Evolutionary conservation across 2,329 filamentous ascomycete species (phyloP).

Genomic region (Pseudopyrenochaeta lycopersici): DNA sequence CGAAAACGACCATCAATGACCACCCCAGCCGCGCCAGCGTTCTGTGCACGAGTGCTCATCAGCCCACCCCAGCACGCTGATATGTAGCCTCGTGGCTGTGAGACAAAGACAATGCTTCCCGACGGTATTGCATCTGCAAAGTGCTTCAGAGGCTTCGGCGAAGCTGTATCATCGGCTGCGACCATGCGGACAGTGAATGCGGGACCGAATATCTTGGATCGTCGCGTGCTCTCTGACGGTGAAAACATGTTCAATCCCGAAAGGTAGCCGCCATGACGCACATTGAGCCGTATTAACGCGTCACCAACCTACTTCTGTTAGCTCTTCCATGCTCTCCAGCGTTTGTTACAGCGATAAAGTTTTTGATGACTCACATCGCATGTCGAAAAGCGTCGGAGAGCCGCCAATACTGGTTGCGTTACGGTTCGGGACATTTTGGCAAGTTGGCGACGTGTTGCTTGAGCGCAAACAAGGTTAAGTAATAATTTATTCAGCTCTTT

Average conservation of each 20-base stretch:
- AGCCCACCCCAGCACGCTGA: slow-evolving; percentile 64
- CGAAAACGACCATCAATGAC: slow-evolving; percentile 64
- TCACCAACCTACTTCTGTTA: slow-evolving; percentile 5
- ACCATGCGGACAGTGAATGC: slow-evolving; percentile 66
- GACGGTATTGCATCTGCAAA: slow-evolving; percentile 11
- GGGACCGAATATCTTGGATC: slow-evolving; percentile 63
- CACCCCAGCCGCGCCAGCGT: slow-evolving; percentile 57
- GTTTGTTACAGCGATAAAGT: too few relatives aligned
- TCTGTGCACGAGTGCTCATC: slow-evolving; percentile 61
- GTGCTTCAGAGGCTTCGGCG: slow-evolving; percentile 48
- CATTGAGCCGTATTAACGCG: slow-evolving; percentile 8
- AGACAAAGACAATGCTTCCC: slow-evolving; percentile 53
- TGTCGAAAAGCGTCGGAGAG: slow-evolving; percentile 9
- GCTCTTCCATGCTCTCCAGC: too few relatives aligned
- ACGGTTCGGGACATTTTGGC: not conserved
- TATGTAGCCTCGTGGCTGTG: slow-evolving; percentile 53
- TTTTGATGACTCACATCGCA: slow-evolving; percentile 4
- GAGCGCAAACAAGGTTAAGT: too few relatives aligned
- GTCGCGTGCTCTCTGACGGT: slow-evolving; percentile 59
- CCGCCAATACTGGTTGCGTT: slow-evolving; percentile 10
- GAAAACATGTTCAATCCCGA: slow-evolving; percentile 65
- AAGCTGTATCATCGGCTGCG: slow-evolving; percentile 54
- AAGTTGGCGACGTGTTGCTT: not conserved
- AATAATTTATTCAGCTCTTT: too few relatives aligned
- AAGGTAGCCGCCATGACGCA: slow-evolving; percentile 56